Base-by-base conservation (phyloP, 1,139 yeast genomes). In the Saccharomyces hybrid region DNA sequence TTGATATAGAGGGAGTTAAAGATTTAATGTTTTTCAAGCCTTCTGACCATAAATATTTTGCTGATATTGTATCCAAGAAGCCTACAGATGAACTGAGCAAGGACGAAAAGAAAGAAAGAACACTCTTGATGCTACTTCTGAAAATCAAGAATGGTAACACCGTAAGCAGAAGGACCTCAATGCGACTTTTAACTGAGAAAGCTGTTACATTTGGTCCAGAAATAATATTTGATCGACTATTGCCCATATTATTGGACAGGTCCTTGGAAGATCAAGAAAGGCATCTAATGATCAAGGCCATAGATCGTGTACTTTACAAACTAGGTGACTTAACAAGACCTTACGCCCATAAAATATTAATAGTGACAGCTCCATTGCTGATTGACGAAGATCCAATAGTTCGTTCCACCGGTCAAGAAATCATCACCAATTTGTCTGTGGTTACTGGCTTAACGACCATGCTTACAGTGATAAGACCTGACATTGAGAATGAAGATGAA, bases 361-460 rank as follows among this genome's bases (percentile, higher is more conserved):
- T 80, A 26, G 96, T 89, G 0, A 78, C 88, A 1, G 82, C 90
- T 47, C 98, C 97, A 0, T 70, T 90, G 56, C 75, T 91, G 48
- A 80, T 87, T 9, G 97, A 90, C 65, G 93, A 87, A 59, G 95
- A 89, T 66, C 75, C 78, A 54, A 78, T 82, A 26, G 78, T 91
- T 1, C 75, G 97, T 57, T 72, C 80, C 2, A 96, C 88, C 64
- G 95, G 96, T 1, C 75, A 88, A 52, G 97, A 89, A 58, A 81
- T 90, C 28, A 80, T 91, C 9, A 78, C 93, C 0, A 84, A 80
- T 60, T 73, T 91, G 32, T 74, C 96, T 5, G 84, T 83, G 63
- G 88, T 95, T 1, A 93, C 88, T 1, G 99, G 99, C 0, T 71
- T 91, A 46, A 80, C 89, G 0, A 83, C 82, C 49, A 85, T 90